phyloP scores from a whole-genome alignment of 225 moss, liverwort and hornwort genomes.

The Takakia lepidozioides region DNA sequence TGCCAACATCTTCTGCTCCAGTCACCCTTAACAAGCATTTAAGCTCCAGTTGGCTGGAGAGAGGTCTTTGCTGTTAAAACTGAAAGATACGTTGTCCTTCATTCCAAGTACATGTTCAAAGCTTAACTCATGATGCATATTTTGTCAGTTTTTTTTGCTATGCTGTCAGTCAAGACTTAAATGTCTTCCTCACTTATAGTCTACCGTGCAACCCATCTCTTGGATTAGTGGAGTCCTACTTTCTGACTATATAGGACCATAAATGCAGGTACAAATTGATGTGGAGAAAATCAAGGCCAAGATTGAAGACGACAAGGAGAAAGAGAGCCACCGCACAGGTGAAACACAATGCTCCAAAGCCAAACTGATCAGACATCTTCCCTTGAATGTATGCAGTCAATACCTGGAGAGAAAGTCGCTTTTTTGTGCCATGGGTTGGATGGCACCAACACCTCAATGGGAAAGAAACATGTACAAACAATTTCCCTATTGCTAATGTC shows the following conservation, averaged over 20 bases:
- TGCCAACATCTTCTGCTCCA: not conserved
- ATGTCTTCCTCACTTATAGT: not conserved
- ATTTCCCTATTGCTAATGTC: too few species aligned
- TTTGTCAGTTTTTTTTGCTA: not conserved
- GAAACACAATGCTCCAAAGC: not conserved
- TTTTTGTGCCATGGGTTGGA: too few species aligned
- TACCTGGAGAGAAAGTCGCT: too few species aligned
- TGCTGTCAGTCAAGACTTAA: not conserved
- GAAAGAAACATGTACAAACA: too few species aligned
- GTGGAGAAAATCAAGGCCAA: constrained; percentile 35
- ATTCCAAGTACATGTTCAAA: not conserved
- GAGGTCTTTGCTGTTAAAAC: not conserved
- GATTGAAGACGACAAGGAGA: constrained; percentile 59
- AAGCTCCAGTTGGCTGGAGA: not conserved
- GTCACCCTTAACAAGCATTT: not conserved
- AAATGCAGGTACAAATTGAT: constrained; percentile 54
- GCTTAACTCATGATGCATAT: not conserved
- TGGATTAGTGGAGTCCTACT: not conserved
- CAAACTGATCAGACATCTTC: not conserved
- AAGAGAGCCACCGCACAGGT: constrained; percentile 32
- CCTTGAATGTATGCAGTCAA: too few species aligned
- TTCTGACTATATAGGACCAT: too few species aligned
- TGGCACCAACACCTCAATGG: too few species aligned
- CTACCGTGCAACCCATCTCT: not conserved
- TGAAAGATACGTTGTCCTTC: not conserved